These are phyloP conservation scores for Penicillium soppii DNA, from an alignment of 495 filamentous ascomycete species.

Conservation along the genomic window DNA sequence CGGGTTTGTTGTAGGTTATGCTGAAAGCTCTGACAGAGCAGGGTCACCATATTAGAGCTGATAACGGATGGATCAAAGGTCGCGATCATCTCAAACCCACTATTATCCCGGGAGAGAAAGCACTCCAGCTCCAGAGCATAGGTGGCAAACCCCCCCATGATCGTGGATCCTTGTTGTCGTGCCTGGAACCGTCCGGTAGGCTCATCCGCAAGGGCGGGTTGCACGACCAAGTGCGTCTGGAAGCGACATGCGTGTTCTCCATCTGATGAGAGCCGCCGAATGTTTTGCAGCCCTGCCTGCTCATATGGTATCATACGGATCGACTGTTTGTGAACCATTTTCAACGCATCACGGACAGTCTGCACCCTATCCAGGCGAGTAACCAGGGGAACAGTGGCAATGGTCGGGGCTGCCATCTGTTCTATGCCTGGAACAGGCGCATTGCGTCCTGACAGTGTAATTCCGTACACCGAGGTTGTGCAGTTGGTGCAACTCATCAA, in stretches of 20 bases:
- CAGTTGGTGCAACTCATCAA: not conserved
- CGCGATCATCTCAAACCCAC: too few relatives aligned
- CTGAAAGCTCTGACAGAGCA: too few relatives aligned
- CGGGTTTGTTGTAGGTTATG: too few relatives aligned
- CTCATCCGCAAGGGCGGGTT: too few relatives aligned
- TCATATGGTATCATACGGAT: not conserved
- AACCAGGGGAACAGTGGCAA: not conserved
- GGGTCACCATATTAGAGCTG: too few relatives aligned
- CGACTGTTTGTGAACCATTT: not conserved
- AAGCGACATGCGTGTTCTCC: not conserved
- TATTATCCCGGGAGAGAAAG: too few relatives aligned
- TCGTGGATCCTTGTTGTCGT: too few relatives aligned
- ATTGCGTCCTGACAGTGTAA: not conserved
- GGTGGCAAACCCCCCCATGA: too few relatives aligned
- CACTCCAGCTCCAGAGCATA: too few relatives aligned
- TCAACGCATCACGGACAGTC: not conserved
- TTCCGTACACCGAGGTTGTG: not conserved
- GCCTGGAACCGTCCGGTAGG: too few relatives aligned
- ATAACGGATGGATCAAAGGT: too few relatives aligned
- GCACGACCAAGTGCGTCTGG: not conserved
- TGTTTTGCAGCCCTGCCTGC: not conserved
- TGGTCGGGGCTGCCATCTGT: not conserved
- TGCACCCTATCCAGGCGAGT: too few relatives aligned
- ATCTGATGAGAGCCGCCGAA: not conserved
- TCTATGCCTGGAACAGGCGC: not conserved